Base-by-base conservation (phyloP, 2,329 filamentous ascomycete species). In the Botrytis squamosa region DNA sequence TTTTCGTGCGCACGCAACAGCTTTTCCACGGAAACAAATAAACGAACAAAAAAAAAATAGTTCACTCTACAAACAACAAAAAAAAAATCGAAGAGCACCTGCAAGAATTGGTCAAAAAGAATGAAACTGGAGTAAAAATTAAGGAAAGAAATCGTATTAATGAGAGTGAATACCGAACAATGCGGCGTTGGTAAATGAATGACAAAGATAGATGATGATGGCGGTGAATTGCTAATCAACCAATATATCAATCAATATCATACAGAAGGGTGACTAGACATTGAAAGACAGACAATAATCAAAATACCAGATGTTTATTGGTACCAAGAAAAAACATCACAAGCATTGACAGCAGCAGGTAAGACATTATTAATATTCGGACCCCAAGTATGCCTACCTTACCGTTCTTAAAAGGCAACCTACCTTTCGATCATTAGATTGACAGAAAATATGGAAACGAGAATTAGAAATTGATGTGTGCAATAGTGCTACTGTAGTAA, bases 211-310 rank as follows among this genome's bases (percentile, higher is more conserved):
- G 33, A n/a, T 22, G 49, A 57, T 68, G 49, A 68, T 68, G 49
- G 66, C 66, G 66, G 66, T 68, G 66, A 68, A 68, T 42, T 68
- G 66, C 18, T 42, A 52, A 68, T 68, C 25, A 57, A 68, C 25
- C 49, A 55, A 55, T 55, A 55, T 55, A 55, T 52, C 66, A 67
- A 46, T 44, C 49, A 57, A 57, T 29, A 29, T 57, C n/a, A 20
- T 12, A 6, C 8, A 52, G n/a, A n/a, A 25, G 14, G 33, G 10
- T 29, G 22, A 29, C 33, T 33, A 57, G 46, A 57, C 49, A 68
- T 12, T 25, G 22, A 55, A 38, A 55, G 46, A 40, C 25, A 40
- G n/a, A 12, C 38, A 55, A 14, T 68, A 40, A 68, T 68, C n/a
- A 68, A 57, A 57, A 42, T 20, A 29, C 14, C 20, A 57, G 66